phyloP scores from a whole-genome alignment of 768 basidiomycete genomes.

The Leucosporidium creatinivorum region DNA sequence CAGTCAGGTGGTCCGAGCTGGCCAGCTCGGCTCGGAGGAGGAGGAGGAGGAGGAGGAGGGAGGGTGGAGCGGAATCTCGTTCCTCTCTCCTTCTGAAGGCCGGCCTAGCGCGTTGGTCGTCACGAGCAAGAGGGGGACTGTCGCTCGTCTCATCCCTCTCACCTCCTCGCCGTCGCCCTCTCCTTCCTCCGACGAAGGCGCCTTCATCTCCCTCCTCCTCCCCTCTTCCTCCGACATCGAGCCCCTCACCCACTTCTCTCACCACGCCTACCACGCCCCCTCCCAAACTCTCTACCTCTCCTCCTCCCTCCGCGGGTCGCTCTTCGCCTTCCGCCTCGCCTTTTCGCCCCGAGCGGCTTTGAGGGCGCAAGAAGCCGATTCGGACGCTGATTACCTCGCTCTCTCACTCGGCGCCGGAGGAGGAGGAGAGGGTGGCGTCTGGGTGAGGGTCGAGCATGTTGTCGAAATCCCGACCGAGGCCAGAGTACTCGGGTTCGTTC shows the following conservation, averaged over 20 bases:
- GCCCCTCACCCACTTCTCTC: neutral
- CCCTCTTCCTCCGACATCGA: neutral
- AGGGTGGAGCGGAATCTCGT: neutral
- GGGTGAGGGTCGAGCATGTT: too few species aligned
- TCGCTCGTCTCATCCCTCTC: neutral
- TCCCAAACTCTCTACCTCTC: constrained; percentile 8
- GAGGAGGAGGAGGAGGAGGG: too few species aligned
- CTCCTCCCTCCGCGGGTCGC: constrained; percentile 12
- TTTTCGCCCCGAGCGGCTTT: neutral
- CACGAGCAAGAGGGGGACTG: neutral
- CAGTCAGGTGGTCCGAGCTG: neutral
- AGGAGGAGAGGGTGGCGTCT: too few species aligned
- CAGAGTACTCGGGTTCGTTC: too few species aligned
- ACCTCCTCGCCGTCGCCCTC: too few species aligned
- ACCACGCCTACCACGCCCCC: constrained; percentile 3
- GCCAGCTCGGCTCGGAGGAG: neutral
- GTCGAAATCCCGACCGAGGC: too few species aligned
- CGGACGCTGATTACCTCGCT: too few species aligned
- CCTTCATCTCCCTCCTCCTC: neutral
- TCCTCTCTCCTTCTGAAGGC: neutral
- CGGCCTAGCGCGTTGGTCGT: constrained; percentile 3
- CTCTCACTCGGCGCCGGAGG: too few species aligned
- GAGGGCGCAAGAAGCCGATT: too few species aligned
- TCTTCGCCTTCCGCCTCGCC: constrained; percentile 18
- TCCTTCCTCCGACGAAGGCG: neutral